Conservation (phyloP, 2,329 filamentous ascomycete species). For the Pseudogymnoascus sp. region DNA sequence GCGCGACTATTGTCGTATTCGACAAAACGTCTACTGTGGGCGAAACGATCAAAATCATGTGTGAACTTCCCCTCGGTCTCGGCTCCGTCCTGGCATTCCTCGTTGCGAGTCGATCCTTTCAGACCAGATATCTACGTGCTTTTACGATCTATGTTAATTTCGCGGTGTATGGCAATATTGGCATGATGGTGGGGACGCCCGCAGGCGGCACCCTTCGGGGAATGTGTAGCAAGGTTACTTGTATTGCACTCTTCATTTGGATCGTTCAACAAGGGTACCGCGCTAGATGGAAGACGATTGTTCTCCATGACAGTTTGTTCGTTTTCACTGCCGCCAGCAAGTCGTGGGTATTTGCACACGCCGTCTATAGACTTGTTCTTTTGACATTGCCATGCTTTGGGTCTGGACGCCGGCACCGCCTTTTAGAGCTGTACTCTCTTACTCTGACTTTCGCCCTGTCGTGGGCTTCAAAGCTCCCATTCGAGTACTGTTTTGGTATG, state of each 20-base stretch:
- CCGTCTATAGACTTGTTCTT: slow-evolving; percentile 21
- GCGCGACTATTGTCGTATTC: slow-evolving; percentile 13
- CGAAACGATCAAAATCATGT: slow-evolving; percentile 16
- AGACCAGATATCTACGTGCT: slow-evolving; percentile 17
- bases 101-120: slow-evolving; percentile 16
- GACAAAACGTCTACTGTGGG: slow-evolving; percentile 15
- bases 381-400: slow-evolving; percentile 22
- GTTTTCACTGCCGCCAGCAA: slow-evolving; percentile 22
- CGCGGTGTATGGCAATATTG: slow-evolving; percentile 21
- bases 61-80: slow-evolving; percentile 14
- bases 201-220: slow-evolving; percentile 19
- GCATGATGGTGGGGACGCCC: slow-evolving; percentile 19
- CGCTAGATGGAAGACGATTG: slow-evolving; percentile 19
- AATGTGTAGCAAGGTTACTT: slow-evolving; percentile 17
- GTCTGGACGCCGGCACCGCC: slow-evolving; percentile 21
- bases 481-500: slow-evolving; percentile 17
- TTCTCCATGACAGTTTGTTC: slow-evolving; percentile 17
- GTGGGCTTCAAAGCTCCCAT: slow-evolving; percentile 12
- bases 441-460: slow-evolving; percentile 13
- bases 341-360: slow-evolving; percentile 23
- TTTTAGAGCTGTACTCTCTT: slow-evolving; percentile 20
- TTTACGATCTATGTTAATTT: slow-evolving; percentile 21
- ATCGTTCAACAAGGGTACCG: slow-evolving; percentile 14
- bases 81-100: slow-evolving; percentile 15
- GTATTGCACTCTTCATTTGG: slow-evolving; percentile 14